A percentile compares a stretch with the other conserved stretches of the same genome.
phyloP scores from a whole-genome alignment of 352 stramenopile species.

The Pythium aristosporum region DNA sequence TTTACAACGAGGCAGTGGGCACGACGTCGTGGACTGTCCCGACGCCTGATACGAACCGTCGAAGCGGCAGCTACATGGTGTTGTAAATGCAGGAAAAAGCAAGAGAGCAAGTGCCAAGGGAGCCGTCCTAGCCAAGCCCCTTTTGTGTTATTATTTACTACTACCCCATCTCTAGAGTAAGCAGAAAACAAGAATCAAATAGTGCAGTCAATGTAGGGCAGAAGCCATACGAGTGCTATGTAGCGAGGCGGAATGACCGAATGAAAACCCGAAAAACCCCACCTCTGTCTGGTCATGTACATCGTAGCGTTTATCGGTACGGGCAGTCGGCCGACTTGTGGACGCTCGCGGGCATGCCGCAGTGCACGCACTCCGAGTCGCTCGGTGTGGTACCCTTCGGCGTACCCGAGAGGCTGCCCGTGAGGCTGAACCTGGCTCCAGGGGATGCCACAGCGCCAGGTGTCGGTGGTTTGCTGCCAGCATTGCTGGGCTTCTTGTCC shows the following conservation, averaged over 20 bases:
- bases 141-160: conserved; percentile 27
- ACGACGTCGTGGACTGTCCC: conserved; percentile 79
- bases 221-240: conserved; percentile 2
- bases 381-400: conserved; percentile 4
- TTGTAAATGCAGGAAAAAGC: conserved; percentile 36
- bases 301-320: conserved; percentile 35
- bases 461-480: conserved; percentile 9
- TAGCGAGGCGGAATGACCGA: conserved; percentile 4
- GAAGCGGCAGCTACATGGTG: conserved; percentile 69
- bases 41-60: conserved; percentile 45
- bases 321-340: conserved; percentile 53
- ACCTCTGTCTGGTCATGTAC: neutral
- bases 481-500: conserved; percentile 42
- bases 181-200: neutral
- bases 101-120: neutral
- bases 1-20: conserved; percentile 76
- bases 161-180: conserved; percentile 5
- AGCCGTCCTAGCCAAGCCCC: neutral
- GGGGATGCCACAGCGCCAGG: conserved; percentile 22
- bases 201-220: too few relatives aligned
- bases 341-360: conserved; percentile 39
- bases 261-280: neutral
- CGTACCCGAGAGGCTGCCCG: conserved; percentile 20
- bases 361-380: conserved; percentile 44
- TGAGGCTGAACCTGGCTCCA: conserved; percentile 28